Percentiles rank a stretch among this genome's conserved stretches.
Conservation (phyloP, 495 filamentous ascomycete species). For the Achaetomiella virescens region DNA sequence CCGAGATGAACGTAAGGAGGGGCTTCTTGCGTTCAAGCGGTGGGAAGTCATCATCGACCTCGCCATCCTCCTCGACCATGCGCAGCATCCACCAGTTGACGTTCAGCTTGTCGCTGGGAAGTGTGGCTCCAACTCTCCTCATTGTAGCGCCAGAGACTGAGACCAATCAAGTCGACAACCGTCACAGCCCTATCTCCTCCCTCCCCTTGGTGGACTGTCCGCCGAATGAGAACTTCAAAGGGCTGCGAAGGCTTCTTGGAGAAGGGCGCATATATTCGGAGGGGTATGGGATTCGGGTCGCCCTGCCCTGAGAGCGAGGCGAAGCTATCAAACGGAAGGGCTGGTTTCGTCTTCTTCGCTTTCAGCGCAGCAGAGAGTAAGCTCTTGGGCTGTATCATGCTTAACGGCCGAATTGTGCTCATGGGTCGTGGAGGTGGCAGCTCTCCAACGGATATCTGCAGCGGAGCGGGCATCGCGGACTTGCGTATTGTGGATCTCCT, state of each 20-base stretch:
- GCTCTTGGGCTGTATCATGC: slow-evolving; percentile 73
- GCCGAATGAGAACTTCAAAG: slow-evolving; percentile 70
- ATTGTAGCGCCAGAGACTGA: slow-evolving; percentile 79
- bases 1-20: slow-evolving; percentile 81
- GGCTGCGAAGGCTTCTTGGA: slow-evolving; percentile 62
- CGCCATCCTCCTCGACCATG: slow-evolving; percentile 82
- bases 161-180: slow-evolving; percentile 84
- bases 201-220: slow-evolving; percentile 67
- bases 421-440: slow-evolving; percentile 89
- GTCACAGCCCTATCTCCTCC: slow-evolving; percentile 59
- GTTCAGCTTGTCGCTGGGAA: slow-evolving; percentile 64
- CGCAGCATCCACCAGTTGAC: slow-evolving; percentile 89
- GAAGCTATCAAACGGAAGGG: slow-evolving; percentile 78
- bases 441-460: slow-evolving; percentile 57
- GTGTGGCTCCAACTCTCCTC: slow-evolving; percentile 72
- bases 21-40: slow-evolving; percentile 71
- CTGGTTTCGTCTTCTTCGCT: slow-evolving; percentile 70
- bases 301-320: slow-evolving; percentile 82
- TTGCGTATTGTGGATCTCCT: slow-evolving; percentile 43
- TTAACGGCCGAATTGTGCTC: slow-evolving; percentile 75
- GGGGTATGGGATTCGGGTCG: slow-evolving; percentile 69
- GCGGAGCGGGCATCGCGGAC: slow-evolving; percentile 41
- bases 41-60: slow-evolving; percentile 94
- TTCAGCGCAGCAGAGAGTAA: slow-evolving; percentile 62
- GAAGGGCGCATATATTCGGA: slow-evolving; percentile 85